A percentile compares a stretch with the other conserved stretches of the same genome.
These are phyloP conservation scores for Pestalotiopsis sp. DNA, from an alignment of 2,329 filamentous ascomycete genomes.

Conservation along the genomic window DNA sequence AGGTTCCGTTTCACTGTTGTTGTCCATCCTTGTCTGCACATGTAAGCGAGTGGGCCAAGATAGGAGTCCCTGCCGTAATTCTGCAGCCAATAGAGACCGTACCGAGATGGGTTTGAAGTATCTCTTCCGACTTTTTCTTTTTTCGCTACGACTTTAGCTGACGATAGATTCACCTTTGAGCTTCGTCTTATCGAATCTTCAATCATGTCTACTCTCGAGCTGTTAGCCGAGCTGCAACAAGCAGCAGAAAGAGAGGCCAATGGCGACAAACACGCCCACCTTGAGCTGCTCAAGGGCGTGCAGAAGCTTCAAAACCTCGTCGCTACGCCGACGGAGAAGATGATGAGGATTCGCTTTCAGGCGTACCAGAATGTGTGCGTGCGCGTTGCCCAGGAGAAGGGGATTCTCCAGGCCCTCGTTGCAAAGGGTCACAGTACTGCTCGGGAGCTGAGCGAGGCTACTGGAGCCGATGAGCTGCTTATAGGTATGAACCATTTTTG, in stretches of 20 bases:
- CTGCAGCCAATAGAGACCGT: not conserved
- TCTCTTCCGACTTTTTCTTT: not conserved
- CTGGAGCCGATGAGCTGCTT: not conserved
- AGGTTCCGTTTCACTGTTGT: not conserved
- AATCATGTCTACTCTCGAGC: not conserved
- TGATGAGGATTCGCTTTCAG: slow-evolving; percentile 1
- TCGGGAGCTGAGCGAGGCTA: not conserved
- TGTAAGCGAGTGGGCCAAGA: not conserved
- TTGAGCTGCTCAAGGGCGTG: not conserved
- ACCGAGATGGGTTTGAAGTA: not conserved
- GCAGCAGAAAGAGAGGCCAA: not conserved
- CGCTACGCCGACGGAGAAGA: not conserved
- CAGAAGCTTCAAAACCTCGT: slow-evolving; percentile 3
- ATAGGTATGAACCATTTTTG: not conserved
- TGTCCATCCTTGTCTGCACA: not conserved
- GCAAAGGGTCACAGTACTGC: not conserved
- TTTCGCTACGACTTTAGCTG: not conserved
- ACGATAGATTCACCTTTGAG: not conserved
- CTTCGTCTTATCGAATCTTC: not conserved
- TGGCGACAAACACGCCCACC: slow-evolving; percentile 1
- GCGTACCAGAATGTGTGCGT: slow-evolving; percentile 1
- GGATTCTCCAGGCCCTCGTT: not conserved
- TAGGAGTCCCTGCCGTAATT: not conserved
- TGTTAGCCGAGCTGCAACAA: not conserved
- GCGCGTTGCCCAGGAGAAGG: not conserved